phyloP scores from a whole-genome alignment of 345 rosid species.

The Turritis glabra region DNA sequence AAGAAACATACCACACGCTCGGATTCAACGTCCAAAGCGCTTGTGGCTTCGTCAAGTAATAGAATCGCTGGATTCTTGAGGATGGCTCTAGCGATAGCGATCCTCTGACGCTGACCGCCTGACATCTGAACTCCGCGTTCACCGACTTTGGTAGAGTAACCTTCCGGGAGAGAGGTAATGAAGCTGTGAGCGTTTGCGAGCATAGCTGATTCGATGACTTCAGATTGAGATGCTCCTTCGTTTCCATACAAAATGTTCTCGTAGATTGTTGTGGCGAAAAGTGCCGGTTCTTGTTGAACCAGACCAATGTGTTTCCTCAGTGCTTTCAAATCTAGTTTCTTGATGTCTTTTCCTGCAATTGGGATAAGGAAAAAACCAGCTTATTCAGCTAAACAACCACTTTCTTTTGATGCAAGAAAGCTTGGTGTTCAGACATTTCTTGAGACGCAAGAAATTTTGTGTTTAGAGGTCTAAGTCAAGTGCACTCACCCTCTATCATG shows the following conservation, averaged over 20 bases:
- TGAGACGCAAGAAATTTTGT: constrained; percentile 4
- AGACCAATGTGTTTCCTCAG: constrained; percentile 78
- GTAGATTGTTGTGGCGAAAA: constrained; percentile 77
- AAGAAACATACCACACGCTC: constrained; percentile 55
- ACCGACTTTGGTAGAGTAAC: constrained; percentile 81
- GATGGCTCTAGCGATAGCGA: constrained; percentile 93
- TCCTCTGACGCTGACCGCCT: constrained; percentile 90
- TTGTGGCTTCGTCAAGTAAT: constrained; percentile 91
- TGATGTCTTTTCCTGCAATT: constrained; percentile 69
- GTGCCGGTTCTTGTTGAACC: constrained; percentile 96
- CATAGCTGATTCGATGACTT: constrained; percentile 82
- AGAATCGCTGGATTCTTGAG: constrained; percentile 86
- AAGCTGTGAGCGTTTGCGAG: constrained; percentile 84
- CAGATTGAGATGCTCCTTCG: constrained; percentile 73
- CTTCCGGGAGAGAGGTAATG: constrained; percentile 80
- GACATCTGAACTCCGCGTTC: constrained; percentile 89
- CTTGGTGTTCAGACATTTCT: not conserved
- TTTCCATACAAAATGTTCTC: constrained; percentile 92
- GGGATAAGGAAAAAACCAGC: not conserved
- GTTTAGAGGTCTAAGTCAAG: not conserved
- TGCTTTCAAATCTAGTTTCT: constrained; percentile 64
- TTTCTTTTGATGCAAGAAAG: constrained; percentile 12
- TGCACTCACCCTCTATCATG: constrained; percentile 75
- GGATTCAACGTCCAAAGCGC: constrained; percentile 84
- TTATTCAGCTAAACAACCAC: not conserved